These are phyloP conservation scores for Neotropicomus parvogracilis DNA, from an alignment of 1,284 basidiomycete species.

Conservation along the genomic window DNA sequence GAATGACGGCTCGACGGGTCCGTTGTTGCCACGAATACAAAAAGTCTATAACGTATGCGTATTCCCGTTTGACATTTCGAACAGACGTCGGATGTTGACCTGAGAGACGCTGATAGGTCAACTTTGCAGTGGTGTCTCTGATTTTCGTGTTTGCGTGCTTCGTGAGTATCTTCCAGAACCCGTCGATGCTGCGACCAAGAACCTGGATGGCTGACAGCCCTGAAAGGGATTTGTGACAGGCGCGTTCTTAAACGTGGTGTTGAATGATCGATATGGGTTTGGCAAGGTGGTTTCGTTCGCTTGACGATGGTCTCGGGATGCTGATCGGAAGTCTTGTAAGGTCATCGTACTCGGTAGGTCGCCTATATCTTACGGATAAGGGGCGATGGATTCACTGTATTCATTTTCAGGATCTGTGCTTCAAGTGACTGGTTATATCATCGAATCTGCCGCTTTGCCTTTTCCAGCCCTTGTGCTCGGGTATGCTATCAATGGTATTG, in stretches of 20 bases:
- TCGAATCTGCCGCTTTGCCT: conserved; percentile 58
- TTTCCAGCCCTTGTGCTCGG: conserved; percentile 61
- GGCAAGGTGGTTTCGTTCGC: conserved; percentile 28
- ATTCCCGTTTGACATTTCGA: not conserved
- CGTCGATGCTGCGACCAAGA: not conserved
- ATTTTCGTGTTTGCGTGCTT: conserved; percentile 33
- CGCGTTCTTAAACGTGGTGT: conserved; percentile 28
- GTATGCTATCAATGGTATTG: conserved; percentile 61
- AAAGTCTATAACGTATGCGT: conserved; percentile 28
- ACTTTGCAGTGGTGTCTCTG: conserved; percentile 32
- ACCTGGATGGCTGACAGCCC: conserved; percentile 6
- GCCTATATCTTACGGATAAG: not conserved
- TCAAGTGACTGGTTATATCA: conserved; percentile 45
- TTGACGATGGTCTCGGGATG: not conserved
- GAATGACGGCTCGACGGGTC: conserved; percentile 34
- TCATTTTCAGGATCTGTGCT: conserved; percentile 30
- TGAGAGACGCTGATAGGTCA: conserved; percentile 14
- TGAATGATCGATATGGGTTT: conserved; percentile 32
- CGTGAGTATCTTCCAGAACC: conserved; percentile 16
- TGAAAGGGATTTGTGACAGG: conserved; percentile 31
- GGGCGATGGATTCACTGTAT: not conserved
- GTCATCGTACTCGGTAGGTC: conserved; percentile 30
- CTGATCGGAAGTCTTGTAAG: conserved; percentile 13
- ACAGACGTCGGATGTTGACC: not conserved
- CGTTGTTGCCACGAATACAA: conserved; percentile 33